Evolutionary conservation across 495 filamentous ascomycete genomes (phyloP), one percentile per base, ranked within the genome.

Genomic region (Articulospora tetracladia): DNA sequence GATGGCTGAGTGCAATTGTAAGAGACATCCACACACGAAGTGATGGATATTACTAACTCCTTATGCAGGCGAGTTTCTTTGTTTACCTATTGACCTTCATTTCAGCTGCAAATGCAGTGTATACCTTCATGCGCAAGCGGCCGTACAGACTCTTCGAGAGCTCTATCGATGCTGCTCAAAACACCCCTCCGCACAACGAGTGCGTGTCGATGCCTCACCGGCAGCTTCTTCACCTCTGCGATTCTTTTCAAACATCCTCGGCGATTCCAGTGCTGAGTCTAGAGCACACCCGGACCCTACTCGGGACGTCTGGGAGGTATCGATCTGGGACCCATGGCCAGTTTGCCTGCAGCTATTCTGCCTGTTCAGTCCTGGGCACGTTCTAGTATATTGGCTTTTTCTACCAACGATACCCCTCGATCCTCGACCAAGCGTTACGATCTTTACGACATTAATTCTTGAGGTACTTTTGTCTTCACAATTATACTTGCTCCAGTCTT

Each of bases 301-400:
- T 23, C 80, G 87, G 2, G 94, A 98, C 73, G 94, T 98, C 23
- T 98, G 95, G 95, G 92, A 98, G 73, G 70, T 98, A 55, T 82
- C 86, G 0, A 82, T 98, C 17, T 98, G 94, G 94, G 92, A 98
- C 67, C 94, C 94, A 15, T 78, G 89, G 26, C 91, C 94, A 8
- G 78, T 96, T 36, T 90, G 86, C 52, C 72, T 97, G 52, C 84
- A 86, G 3, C 74, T 97, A 3, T 94, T 98, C 69, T 95, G 89
- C 64, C 76, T 94, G 49, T 96, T 98, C 74, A 96, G 92, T 66
- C 94, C 94, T 0, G 91, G 90, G 3, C 94, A 98, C 72, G 81
- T 94, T 34, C 76, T 97, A 28, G 82, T 97, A 41, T 95, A 98
- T 73, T 88, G 79, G 78, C 82, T 96, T 44, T 91, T 92, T 62